These are phyloP conservation scores for Pseudocercospora crystallina DNA, from an alignment of 2,329 filamentous ascomycete genomes.

Conservation along the genomic window DNA sequence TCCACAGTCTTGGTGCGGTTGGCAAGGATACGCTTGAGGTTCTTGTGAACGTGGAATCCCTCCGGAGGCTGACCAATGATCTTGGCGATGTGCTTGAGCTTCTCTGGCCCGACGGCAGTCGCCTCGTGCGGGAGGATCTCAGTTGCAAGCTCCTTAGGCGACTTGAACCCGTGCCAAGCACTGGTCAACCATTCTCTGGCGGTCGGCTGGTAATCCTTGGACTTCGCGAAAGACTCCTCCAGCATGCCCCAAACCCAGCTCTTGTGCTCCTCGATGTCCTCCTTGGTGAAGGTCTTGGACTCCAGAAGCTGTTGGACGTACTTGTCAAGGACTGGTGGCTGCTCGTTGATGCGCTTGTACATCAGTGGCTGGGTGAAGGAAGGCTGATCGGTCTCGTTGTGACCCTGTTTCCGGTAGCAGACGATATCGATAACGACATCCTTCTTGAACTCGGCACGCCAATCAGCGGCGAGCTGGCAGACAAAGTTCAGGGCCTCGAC, in stretches of 20 bases:
- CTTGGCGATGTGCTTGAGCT: conserved; percentile 77
- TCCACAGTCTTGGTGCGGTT: conserved; percentile 88
- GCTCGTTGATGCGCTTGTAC: conserved; percentile 94
- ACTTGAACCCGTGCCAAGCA: conserved; percentile 99
- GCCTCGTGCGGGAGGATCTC: conserved; percentile 91
- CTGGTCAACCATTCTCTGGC: conserved; percentile 98
- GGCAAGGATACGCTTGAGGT: conserved; percentile 91
- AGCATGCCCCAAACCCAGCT: conserved; percentile 99
- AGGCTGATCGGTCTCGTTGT: conserved; percentile 99
- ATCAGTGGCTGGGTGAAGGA: conserved; percentile 99
- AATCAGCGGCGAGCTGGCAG: conserved; percentile 94
- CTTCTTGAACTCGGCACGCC: conserved; percentile 97
- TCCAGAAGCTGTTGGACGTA: conserved; percentile 89
- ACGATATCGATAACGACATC: conserved; percentile 98
- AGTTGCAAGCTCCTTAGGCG: conserved; percentile 92
- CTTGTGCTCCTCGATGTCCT: conserved; percentile 98
- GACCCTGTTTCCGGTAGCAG: conserved; percentile 97
- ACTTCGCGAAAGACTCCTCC: conserved; percentile 94
- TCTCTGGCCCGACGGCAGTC: conserved; percentile 73
- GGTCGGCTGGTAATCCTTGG: conserved; percentile 94
- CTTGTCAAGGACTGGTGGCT: conserved; percentile 81
- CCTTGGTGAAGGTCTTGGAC: conserved; percentile 93
- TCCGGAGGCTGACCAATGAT: conserved; percentile 78
- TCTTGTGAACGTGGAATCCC: conserved; percentile 85
- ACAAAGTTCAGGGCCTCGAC: conserved; percentile 98